Evolutionary conservation across 805 yeast species (phyloP), one percentile per base, ranked within the genome.

Genomic region (Candida hungchunana): DNA sequence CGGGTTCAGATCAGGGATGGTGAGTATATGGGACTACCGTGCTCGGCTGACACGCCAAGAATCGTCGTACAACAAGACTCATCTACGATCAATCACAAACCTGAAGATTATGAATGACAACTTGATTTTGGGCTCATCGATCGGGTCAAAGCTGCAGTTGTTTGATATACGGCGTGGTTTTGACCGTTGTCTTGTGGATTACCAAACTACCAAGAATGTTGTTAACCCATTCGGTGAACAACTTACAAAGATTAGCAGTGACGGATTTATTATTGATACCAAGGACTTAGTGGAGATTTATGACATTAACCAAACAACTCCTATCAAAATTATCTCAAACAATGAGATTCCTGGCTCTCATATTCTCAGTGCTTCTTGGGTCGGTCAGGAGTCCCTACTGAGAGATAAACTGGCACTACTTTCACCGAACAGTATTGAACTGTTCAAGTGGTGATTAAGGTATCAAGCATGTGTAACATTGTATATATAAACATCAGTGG

Each of bases 1-100:
- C 8, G 58, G 58, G 1, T 35, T 32, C 17, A 44, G 56, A 26
- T 44, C 44, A 19, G 53, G 53, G 1, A 10, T 18, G 2, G 20
- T 51, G 2, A 36, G 28, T 21, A 9, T 37, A 1, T 40, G 51
- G 47, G 57, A 53, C 39, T 19, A 20, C 8, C 40, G 57, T 18
- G 22, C 10, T 7, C 7, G 17, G 18, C 19, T 13, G 29, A 20
- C 18, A 13, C 15, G 32, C 18, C 14, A 31, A 29, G 16, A n/a
- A n/a, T 17, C 15, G 7, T 20, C 16, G n/a, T 14, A 15, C 10
- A 37, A 29, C 17, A 15, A 25, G 9, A 30, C 32, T 8, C 24
- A 21, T 5, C 34, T 37, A 12, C 37, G 39, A 23, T 36, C 50
- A 4, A 28, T 51, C 12, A 37, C 36, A 4, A 37, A 36, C 17